Percentiles rank a stretch among this genome's conserved stretches.
Evolutionary conservation across 768 basidiomycete genomes (phyloP).

Genomic region (Tylopilus sp.): DNA sequence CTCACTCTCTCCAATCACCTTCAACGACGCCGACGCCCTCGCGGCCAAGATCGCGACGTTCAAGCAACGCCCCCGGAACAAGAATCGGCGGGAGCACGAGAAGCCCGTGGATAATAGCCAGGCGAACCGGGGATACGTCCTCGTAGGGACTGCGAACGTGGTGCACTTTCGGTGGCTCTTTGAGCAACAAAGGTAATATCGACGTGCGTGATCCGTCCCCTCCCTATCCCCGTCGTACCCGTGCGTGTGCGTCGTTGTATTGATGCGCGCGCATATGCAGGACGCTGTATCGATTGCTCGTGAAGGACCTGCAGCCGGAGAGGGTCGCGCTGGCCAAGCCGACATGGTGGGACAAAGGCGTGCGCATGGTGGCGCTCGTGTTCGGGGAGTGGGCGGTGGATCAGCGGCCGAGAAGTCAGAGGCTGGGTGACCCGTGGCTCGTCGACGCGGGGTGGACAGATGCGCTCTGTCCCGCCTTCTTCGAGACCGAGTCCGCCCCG

Average conservation of each 20-base stretch:
- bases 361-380: constrained; percentile 36
- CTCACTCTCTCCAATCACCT: constrained; percentile 49
- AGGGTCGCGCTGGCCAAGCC: constrained; percentile 32
- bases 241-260: too few relatives aligned
- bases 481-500: too few relatives aligned
- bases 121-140: constrained; percentile 38
- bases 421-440: constrained; percentile 31
- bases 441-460: constrained; percentile 45
- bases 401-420: constrained; percentile 26
- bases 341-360: constrained; percentile 28
- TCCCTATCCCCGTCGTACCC: too few relatives aligned
- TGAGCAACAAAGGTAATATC: constrained; percentile 47
- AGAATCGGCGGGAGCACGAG: constrained; percentile 19
- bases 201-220: too few relatives aligned
- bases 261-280: constrained; percentile 19
- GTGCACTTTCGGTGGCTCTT: constrained; percentile 37
- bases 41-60: constrained; percentile 37
- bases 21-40: constrained; percentile 31
- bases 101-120: constrained; percentile 36
- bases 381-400: constrained; percentile 36
- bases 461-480: constrained; percentile 27
- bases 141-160: constrained; percentile 16
- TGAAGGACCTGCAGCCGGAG: constrained; percentile 17
- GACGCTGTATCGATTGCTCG: constrained; percentile 31
- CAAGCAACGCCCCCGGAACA: constrained; percentile 37